These are phyloP conservation scores for Castanospermum australe DNA, from an alignment of 306 rosid species.

Conservation along the genomic window DNA sequence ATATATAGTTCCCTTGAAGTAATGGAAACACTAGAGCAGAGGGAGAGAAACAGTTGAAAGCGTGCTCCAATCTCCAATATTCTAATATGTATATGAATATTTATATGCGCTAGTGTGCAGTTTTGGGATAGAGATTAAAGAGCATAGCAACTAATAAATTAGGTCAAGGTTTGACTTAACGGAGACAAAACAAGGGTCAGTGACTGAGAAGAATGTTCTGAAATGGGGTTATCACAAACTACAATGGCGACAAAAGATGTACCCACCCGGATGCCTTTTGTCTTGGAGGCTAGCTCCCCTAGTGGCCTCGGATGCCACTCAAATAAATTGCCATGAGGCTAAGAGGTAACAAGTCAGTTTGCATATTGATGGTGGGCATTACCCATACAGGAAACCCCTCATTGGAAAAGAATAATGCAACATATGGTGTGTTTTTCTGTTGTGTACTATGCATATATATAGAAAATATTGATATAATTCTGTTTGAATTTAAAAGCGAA, in stretches of 20 bases:
- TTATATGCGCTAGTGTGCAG: neutral
- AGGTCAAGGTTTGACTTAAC: constrained; percentile 13
- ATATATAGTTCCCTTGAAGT: neutral
- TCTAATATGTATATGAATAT: neutral
- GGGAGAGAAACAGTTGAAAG: neutral
- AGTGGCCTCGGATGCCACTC: neutral
- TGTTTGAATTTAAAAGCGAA: too few relatives aligned
- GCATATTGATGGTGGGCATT: neutral
- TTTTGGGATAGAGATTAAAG: neutral
- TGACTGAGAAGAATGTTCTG: constrained; percentile 13
- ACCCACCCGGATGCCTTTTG: constrained; percentile 6
- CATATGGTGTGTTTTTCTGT: neutral
- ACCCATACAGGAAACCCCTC: neutral
- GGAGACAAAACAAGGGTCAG: constrained; percentile 25
- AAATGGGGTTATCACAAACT: constrained; percentile 9
- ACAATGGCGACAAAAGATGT: constrained; percentile 8
- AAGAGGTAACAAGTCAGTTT: neutral
- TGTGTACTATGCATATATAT: too few relatives aligned
- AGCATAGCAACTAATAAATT: neutral
- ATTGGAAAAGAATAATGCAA: neutral
- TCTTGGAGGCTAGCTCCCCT: neutral
- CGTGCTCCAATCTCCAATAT: neutral
- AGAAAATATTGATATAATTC: too few relatives aligned
- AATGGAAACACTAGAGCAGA: neutral
- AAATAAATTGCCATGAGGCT: neutral